Evolutionary conservation across 345 rosid species (phyloP), one percentile per base, ranked within the genome.

Genomic region (Turritis glabra): DNA sequence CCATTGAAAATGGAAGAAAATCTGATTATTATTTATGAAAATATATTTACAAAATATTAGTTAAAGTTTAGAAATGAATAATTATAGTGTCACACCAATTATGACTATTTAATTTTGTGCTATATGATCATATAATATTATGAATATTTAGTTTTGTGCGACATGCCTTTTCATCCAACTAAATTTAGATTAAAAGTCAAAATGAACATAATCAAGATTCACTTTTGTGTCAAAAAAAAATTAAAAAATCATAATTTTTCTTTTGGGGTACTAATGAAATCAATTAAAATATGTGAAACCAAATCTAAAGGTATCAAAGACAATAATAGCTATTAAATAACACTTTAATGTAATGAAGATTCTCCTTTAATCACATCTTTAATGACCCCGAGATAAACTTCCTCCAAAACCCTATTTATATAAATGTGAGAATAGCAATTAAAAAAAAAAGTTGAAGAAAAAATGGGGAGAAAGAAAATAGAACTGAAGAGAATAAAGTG

Each of bases 391-490:
- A 37, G 52, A 59, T 58, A 6, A 32, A 32, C 25, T 32, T 57
- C 23, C 57, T 57, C 7, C 5, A 43, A 30, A 30, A 5, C 15
- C 7, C 32, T 7, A 33, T 32, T 6, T 10, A 32, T 17, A 57
- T 70, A 41, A 5, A 27, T 27, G 10, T 12, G 10, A 10, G 7
- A 19, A 70, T 0, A 26, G 12, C 8, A 14, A 2, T 22, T 0
- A 40, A 15, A 5, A n/a, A 8, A 5, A 23, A 11, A 23, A 41
- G 17, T 41, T 11, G 30, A 33, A 55, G 54, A 66, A 32, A 4
- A 32, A 23, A 86, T 84, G 85, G 84, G 80, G 17, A 85, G 82
- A 2, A 80, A 58, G 21, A 87, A 73, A 62, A 11, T 82, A 47
- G 63, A 17, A 21, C 52, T 87, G 6, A 13, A 21, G 46, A 84